Evolutionary conservation across 2,329 filamentous ascomycete species (phyloP).

Genomic region (Penicillium corylophilum): DNA sequence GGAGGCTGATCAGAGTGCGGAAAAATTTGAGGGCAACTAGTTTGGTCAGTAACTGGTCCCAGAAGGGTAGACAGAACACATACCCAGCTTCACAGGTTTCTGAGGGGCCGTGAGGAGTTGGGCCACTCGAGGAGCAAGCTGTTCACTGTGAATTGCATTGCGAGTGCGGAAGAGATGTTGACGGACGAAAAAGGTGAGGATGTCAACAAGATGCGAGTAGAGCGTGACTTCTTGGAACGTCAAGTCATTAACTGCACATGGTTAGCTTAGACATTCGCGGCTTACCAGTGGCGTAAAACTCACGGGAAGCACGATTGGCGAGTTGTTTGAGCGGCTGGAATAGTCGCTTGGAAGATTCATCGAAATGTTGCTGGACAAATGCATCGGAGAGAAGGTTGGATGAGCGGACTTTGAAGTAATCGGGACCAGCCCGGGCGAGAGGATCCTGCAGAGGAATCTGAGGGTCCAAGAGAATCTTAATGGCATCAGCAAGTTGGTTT

Average conservation of each 20-base stretch:
- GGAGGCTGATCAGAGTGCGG: constrained; percentile 76
- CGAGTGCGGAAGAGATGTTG: constrained; percentile 85
- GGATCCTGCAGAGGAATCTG: constrained; percentile 59
- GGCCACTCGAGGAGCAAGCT: constrained; percentile 73
- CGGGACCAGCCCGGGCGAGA: constrained; percentile 63
- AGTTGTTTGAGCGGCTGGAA: constrained; percentile 85
- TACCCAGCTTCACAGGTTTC: constrained; percentile 89
- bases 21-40: constrained; percentile 89
- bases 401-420: constrained; percentile 64
- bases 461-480: constrained; percentile 88
- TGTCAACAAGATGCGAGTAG: constrained; percentile 86
- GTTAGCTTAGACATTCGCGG: not conserved
- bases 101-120: constrained; percentile 80
- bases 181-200: constrained; percentile 89
- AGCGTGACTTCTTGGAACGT: constrained; percentile 83
- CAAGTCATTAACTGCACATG: constrained; percentile 62
- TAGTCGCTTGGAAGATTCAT: constrained; percentile 76
- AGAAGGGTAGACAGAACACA: constrained; percentile 32
- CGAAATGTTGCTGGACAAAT: constrained; percentile 87
- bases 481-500: constrained; percentile 89
- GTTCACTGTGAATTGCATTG: constrained; percentile 79
- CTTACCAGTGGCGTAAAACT: constrained; percentile 20
- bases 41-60: not conserved
- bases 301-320: constrained; percentile 60
- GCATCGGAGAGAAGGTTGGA: constrained; percentile 75